These are phyloP conservation scores for Cryptococcus floricola DNA, from an alignment of 1,284 basidiomycete species.

Conservation along the genomic window DNA sequence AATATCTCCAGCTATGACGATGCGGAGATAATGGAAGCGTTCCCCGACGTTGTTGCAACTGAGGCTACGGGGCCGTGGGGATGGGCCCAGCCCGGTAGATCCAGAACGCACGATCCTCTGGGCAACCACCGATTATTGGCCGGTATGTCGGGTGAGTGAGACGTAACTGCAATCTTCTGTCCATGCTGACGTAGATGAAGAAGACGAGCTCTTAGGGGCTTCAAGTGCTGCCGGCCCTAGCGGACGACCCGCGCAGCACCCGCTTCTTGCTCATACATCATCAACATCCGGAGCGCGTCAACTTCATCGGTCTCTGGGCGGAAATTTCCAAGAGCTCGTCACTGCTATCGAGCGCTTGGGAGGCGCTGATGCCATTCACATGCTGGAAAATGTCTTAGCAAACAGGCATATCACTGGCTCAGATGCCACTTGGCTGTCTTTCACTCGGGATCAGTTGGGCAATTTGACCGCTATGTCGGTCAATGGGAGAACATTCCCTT, in stretches of 20 bases:
- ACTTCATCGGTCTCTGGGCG: slow-evolving; percentile 53
- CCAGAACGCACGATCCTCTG: background rate
- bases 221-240: too few species aligned
- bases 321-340: slow-evolving; percentile 48
- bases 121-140: too few species aligned
- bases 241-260: slow-evolving; percentile 60
- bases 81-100: slow-evolving; percentile 17
- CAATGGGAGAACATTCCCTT: slow-evolving; percentile 48
- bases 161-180: too few species aligned
- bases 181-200: too few species aligned
- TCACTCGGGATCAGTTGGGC: slow-evolving; percentile 25
- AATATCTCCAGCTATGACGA: slow-evolving; percentile 18
- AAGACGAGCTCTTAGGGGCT: too few species aligned
- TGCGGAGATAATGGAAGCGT: slow-evolving; percentile 19
- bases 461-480: slow-evolving; percentile 33
- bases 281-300: slow-evolving; percentile 16
- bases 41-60: background rate
- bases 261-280: slow-evolving; percentile 52
- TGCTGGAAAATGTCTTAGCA: slow-evolving; percentile 69
- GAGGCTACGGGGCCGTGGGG: slow-evolving; percentile 28
- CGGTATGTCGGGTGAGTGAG: too few species aligned
- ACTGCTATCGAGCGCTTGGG: slow-evolving; percentile 76
- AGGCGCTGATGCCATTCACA: slow-evolving; percentile 72
- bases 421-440: slow-evolving; percentile 33
- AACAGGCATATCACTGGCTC: slow-evolving; percentile 21